Base-by-base conservation (phyloP, 345 rosid species). In the Trapa incisa region DNA sequence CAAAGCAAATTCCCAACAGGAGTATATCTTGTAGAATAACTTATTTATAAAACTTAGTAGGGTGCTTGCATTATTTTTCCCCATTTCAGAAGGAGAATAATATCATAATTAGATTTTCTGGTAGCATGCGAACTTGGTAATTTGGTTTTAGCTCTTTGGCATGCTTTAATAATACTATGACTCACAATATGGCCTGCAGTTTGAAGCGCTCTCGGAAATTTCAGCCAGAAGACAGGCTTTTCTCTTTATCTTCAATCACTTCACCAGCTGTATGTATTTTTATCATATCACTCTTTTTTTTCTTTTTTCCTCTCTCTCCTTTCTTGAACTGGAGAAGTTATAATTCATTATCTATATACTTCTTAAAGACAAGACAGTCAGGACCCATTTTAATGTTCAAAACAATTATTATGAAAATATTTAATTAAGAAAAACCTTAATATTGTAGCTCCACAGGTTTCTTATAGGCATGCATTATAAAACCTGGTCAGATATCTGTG, bases 161-260 rank as follows among this genome's bases (percentile, higher is more conserved):
- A 38, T 45, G 3, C 65, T 38, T 5, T 54, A 14, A 43, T 33
- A 22, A 32, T 39, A 38, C 11, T 43, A 48, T 7, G 54, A 33
- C 6, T 37, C 22, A n/a, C 33, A 0, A 16, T 66, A 17, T 43
- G 56, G 47, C 35, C 62, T 72, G 81, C 79, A 91, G 99, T 74
- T 84, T 87, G 83, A 94, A 91, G 86, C 92, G 99, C 70, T 85
- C 99, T 4, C 82, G 91, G 79, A 94, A 91, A 80, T 94, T 94
- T 74, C 96, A 91, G 84, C 89, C 88, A 62, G 99, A 94, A 81
- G 99, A 94, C 58, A 84, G 97, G 82, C 86, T 91, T 61, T 87
- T 91, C 84, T 94, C 97, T 32, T 75, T 94, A 65, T 94, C 99
- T 50, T 94, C 97, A 35, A 88, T 89, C 65, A 88, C 97, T 56